phyloP scores from a whole-genome alignment of 169 alveolate species.

The Plasmodium gaboni region DNA sequence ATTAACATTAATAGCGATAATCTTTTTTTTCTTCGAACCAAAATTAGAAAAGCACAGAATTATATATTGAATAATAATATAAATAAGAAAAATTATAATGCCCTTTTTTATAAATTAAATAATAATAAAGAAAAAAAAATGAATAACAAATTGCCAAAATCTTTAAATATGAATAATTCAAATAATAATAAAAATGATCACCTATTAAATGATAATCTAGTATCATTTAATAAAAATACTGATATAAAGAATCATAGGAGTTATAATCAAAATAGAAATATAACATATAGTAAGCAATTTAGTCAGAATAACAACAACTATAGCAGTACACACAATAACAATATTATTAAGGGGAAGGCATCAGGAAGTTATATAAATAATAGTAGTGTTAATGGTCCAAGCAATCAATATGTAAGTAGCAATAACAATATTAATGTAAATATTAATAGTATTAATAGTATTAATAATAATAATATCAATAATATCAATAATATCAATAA shows the following conservation, averaged over 20 bases:
- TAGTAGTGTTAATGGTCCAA: neutral
- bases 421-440: neutral
- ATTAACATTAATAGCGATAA: too few species aligned
- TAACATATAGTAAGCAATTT: conserved; percentile 31
- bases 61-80: conserved; percentile 28
- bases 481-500: conserved; percentile 2
- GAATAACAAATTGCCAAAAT: conserved; percentile 50
- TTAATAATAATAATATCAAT: conserved; percentile 2
- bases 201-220: conserved; percentile 29
- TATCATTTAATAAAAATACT: conserved; percentile 36
- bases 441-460: neutral
- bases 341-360: neutral
- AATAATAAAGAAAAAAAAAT: conserved; percentile 42
- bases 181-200: conserved; percentile 51
- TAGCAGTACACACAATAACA: conserved; percentile 7
- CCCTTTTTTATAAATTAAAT: conserved; percentile 32
- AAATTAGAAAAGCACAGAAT: conserved; percentile 14
- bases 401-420: neutral
- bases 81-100: conserved; percentile 52
- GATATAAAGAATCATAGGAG: conserved; percentile 23
- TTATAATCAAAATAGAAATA: conserved; percentile 38
- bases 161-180: conserved; percentile 55
- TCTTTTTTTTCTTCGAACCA: neutral
- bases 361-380: neutral
- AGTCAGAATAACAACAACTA: conserved; percentile 1